phyloP scores from a whole-genome alignment of 2,329 filamentous ascomycete genomes.

The Trichoderma gracile region DNA sequence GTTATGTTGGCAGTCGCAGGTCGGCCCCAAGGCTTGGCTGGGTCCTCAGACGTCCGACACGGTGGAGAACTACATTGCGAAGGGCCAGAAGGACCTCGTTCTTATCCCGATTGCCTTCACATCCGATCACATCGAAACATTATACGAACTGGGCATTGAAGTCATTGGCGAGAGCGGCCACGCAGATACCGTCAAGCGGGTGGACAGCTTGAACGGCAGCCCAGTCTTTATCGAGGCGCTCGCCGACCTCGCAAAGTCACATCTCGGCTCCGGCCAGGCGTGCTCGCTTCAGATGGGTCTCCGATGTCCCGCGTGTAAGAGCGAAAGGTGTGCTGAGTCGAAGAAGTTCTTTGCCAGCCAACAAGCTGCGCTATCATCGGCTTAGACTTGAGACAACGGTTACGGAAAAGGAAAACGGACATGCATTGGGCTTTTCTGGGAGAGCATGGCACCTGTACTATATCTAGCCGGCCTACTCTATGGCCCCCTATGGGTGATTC shows the following conservation, averaged over 20 bases:
- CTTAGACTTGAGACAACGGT: background rate
- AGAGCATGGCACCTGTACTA: background rate
- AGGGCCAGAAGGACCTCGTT: conserved; percentile 87
- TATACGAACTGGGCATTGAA: conserved; percentile 91
- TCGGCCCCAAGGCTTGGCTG: conserved; percentile 92
- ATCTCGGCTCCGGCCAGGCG: conserved; percentile 66
- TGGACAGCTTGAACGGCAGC: conserved; percentile 88
- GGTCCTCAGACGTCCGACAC: conserved; percentile 90
- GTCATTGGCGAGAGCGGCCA: conserved; percentile 86
- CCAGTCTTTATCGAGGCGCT: conserved; percentile 87
- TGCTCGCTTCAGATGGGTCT: conserved; percentile 86
- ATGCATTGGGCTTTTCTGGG: background rate
- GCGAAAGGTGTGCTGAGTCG: conserved; percentile 78
- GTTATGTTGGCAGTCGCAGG: conserved; percentile 96
- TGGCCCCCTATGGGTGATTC: background rate
- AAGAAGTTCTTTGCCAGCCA: conserved; percentile 64
- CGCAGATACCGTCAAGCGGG: conserved; percentile 79
- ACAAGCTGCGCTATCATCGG: conserved; percentile 31
- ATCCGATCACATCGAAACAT: conserved; percentile 97
- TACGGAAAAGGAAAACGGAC: background rate
- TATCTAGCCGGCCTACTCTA: background rate
- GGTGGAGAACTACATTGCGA: conserved; percentile 83
- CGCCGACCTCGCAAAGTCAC: conserved; percentile 80
- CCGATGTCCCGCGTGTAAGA: conserved; percentile 91
- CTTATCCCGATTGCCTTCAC: conserved; percentile 97